phyloP scores from a whole-genome alignment of 2,329 filamentous ascomycete genomes.

The Aspergillus phoenicis region DNA sequence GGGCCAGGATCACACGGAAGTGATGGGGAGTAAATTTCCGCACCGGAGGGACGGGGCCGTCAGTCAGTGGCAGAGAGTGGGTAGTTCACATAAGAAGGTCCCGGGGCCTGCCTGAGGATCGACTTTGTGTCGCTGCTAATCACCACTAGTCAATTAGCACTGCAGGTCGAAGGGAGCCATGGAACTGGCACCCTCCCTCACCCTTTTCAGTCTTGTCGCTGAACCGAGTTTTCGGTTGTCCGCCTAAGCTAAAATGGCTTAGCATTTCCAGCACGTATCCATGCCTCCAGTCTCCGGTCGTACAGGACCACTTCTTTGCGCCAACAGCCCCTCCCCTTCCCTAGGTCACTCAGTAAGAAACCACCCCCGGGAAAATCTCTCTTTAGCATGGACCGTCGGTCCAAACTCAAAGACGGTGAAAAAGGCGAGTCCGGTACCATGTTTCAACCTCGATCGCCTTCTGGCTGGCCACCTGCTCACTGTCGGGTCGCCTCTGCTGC shows the following conservation, averaged over 20 bases:
- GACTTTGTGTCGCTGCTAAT: constrained; percentile 22
- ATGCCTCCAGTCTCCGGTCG: constrained; percentile 13
- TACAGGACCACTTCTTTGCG: constrained; percentile 15
- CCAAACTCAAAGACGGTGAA: not conserved
- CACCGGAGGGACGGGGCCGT: not conserved
- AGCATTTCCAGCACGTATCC: constrained; percentile 16
- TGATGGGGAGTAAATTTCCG: not conserved
- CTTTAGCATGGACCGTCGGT: not conserved
- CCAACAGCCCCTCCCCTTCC: constrained; percentile 14
- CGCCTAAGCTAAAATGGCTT: constrained; percentile 14
- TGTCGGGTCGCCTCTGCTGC: not conserved
- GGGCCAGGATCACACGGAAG: not conserved
- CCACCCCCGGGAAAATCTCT: constrained; percentile 10
- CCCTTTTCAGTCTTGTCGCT: constrained; percentile 19
- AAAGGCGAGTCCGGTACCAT: not conserved
- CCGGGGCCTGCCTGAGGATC: constrained; percentile 16
- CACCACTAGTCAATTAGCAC: constrained; percentile 20
- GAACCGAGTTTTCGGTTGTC: constrained; percentile 21
- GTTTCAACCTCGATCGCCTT: not conserved
- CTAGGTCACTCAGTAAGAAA: not conserved
- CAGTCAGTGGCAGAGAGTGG: not conserved
- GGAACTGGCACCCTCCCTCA: constrained; percentile 19
- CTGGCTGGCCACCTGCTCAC: not conserved
- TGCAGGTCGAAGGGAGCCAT: constrained; percentile 17
- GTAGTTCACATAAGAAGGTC: constrained; percentile 15